Base-by-base conservation (phyloP, 2,329 filamentous ascomycete species). In the Penicillium sp. region DNA sequence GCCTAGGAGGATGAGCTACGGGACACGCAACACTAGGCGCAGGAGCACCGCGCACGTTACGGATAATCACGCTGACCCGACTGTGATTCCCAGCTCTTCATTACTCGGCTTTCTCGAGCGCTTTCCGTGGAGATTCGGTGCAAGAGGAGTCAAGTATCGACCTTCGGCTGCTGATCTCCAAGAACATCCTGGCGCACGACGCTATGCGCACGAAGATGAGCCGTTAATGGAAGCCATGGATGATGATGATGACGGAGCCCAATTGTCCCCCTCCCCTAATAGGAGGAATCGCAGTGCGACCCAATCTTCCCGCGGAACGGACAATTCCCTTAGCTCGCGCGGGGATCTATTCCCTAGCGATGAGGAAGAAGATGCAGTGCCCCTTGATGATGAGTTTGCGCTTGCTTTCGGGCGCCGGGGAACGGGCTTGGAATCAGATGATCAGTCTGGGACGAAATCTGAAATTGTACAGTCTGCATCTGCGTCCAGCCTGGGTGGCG, bases 261-360 rank as follows among this genome's bases (percentile, higher is more conserved):
- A 46, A 13, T 45, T 56, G 4, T 59, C 60, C 12, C 51, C 60
- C 39, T 52, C 55, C 16, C 50, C 49, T 7, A 65, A 61, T 46
- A 58, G 62, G n/a, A 62, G 68, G 61, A 82, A 86, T 60, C 82
- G 92, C 48, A 96, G 92, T 72, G 85, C 85, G 45, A 97, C 92
- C 1, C 83, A 85, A 15, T 87, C 85, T 5, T 96, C 91, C 13
- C 87, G 88, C 39, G 87, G 87, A 60, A 96, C 92, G 1, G 88
- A 86, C 29, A 91, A 93, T 69, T 96, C 92, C 6, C 86, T 89
- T 60, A 88, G 92, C 65, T 96, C 91, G 12, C 81, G 93, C 45
- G 91, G 91, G 2, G 93, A 97, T 73, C 78, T 97, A 13, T 94
- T 97, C 62, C 91, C 91, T 0, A 96, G 91, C 65, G 91, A 96